Percentiles rank a stretch among this genome's conserved stretches.
Conservation (phyloP, 106 monocot species). For the Platanthera zijinensis region DNA sequence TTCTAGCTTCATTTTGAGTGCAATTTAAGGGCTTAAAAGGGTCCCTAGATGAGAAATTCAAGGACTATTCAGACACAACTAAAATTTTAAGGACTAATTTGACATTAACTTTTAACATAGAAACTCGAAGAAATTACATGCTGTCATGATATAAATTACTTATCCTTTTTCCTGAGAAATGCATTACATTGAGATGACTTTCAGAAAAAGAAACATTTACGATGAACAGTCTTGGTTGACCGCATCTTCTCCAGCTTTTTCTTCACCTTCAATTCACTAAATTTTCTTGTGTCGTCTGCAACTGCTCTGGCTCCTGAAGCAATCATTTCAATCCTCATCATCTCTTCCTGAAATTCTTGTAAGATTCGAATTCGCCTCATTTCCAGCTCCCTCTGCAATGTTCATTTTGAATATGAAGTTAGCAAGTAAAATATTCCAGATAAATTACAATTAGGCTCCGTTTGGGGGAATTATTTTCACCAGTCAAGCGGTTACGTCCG, state of each 20-base stretch:
- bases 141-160: too few relatives aligned
- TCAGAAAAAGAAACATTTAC: constrained; percentile 31
- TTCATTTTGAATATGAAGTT: constrained; percentile 5
- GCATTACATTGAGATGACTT: not conserved
- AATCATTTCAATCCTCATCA: constrained; percentile 50
- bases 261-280: constrained; percentile 23
- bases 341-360: constrained; percentile 37
- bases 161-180: not conserved
- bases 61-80: too few relatives aligned
- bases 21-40: too few relatives aligned
- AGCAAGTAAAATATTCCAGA: not conserved
- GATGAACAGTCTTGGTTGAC: constrained; percentile 8
- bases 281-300: constrained; percentile 27
- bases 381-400: constrained; percentile 47
- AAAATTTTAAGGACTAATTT: too few relatives aligned
- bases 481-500: too few relatives aligned
- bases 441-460: not conserved
- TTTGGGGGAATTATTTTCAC: too few relatives aligned
- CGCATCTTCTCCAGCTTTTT: constrained; percentile 31
- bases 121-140: too few relatives aligned
- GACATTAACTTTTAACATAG: too few relatives aligned
- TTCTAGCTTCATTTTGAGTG: too few relatives aligned
- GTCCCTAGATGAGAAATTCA: too few relatives aligned
- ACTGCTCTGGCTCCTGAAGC: constrained; percentile 22
- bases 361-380: constrained; percentile 19